Conservation (phyloP, 768 basidiomycete genomes). For the Suillus hirtellus region DNA sequence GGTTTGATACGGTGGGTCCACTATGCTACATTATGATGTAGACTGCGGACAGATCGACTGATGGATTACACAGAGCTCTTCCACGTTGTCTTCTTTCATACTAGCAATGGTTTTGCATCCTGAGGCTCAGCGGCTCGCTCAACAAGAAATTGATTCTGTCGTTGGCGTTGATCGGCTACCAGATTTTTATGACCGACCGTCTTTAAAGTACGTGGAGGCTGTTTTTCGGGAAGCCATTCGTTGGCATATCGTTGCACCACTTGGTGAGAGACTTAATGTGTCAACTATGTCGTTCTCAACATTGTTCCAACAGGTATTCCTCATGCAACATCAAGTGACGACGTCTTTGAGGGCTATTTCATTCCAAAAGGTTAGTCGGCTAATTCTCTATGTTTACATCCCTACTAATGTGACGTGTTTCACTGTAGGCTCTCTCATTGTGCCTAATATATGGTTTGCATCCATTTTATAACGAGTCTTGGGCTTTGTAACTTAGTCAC, state of each 20-base stretch:
- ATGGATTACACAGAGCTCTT: constrained; percentile 19
- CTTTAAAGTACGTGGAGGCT: constrained; percentile 31
- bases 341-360: constrained; percentile 44
- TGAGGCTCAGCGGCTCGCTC: constrained; percentile 30
- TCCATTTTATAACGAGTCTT: neutral
- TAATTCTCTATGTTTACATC: neutral
- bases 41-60: constrained; percentile 2
- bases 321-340: constrained; percentile 36
- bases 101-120: constrained; percentile 34
- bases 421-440: constrained; percentile 17
- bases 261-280: constrained; percentile 22
- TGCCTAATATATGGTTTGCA: constrained; percentile 32
- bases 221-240: constrained; percentile 33
- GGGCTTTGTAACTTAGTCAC: neutral
- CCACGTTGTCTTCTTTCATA: constrained; percentile 26
- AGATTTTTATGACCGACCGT: constrained; percentile 28
- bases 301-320: constrained; percentile 23
- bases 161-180: constrained; percentile 19
- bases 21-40: neutral
- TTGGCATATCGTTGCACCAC: constrained; percentile 32
- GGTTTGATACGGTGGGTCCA: constrained; percentile 27
- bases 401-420: constrained; percentile 5
- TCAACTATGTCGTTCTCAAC: neutral
- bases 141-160: constrained; percentile 30
- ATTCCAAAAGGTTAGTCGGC: constrained; percentile 36